phyloP scores from a whole-genome alignment of 2,329 filamentous ascomycete genomes.

The Cercospora sesami region DNA sequence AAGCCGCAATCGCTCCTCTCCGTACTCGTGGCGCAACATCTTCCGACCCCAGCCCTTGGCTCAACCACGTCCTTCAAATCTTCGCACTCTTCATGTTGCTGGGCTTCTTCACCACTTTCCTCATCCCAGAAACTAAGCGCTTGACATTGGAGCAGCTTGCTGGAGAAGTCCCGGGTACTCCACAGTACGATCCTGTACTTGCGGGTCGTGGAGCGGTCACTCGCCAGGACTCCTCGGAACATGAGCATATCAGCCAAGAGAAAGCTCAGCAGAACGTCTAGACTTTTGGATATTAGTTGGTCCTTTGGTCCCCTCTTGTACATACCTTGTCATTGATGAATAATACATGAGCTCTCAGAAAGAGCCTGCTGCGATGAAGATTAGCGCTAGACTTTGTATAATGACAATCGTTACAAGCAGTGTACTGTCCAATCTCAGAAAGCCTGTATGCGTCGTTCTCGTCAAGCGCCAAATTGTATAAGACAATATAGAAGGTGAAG shows the following conservation, averaged over 20 bases:
- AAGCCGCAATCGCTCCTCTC: conserved; percentile 52
- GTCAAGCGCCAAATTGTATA: neutral
- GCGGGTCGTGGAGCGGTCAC: conserved; percentile 19
- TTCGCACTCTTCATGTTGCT: conserved; percentile 79
- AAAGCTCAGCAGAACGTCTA: conserved; percentile 24
- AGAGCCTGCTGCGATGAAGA: neutral
- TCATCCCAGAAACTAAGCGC: conserved; percentile 69
- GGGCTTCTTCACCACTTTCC: conserved; percentile 65
- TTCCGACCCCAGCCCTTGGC: conserved; percentile 61
- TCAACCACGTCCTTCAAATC: conserved; percentile 73
- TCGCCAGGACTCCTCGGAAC: conserved; percentile 17
- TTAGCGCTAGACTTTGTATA: neutral
- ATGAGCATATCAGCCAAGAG: conserved; percentile 22
- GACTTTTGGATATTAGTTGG: neutral
- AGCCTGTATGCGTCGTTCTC: neutral
- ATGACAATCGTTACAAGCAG: neutral
- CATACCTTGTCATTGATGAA: neutral
- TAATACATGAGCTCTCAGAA: neutral
- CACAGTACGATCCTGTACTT: conserved; percentile 46
- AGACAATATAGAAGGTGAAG: neutral
- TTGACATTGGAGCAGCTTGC: conserved; percentile 70
- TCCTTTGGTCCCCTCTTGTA: neutral
- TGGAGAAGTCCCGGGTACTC: conserved; percentile 63
- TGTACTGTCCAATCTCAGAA: neutral
- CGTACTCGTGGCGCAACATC: conserved; percentile 55